These are phyloP conservation scores for Quercus aquifolioides DNA, from an alignment of 306 rosid genomes.

Conservation along the genomic window DNA sequence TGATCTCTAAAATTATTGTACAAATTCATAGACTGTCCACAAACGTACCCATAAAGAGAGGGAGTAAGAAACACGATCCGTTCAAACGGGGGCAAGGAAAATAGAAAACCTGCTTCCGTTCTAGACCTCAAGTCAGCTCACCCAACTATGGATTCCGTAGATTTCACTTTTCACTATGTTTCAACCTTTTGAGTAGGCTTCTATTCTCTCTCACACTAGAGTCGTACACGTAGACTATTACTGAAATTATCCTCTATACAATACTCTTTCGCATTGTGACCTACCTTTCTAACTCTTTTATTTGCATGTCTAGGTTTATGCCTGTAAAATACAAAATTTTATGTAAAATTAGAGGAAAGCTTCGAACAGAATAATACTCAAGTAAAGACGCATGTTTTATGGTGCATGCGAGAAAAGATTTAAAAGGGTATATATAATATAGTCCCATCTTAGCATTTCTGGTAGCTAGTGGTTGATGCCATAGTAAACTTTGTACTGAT, in stretches of 20 bases:
- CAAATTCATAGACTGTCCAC: background rate
- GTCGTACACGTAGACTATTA: background rate
- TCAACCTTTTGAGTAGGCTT: background rate
- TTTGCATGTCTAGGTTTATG: background rate
- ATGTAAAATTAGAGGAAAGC: no score
- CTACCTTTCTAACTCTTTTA: background rate
- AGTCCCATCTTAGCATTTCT: no score
- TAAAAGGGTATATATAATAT: no score
- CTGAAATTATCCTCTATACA: background rate
- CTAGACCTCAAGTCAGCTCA: background rate
- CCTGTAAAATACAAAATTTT: no score
- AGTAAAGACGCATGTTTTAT: no score
- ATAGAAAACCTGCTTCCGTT: background rate
- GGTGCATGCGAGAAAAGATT: no score
- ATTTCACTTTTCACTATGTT: background rate
- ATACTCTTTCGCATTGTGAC: background rate
- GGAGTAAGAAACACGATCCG: conserved; percentile 47
- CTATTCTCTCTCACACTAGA: background rate
- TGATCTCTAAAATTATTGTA: no score
- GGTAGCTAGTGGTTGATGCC: background rate
- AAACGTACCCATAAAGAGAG: conserved; percentile 28
- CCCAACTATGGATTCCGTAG: background rate
- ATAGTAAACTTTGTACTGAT: background rate
- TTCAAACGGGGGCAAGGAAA: conserved; percentile 37
- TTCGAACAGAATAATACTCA: no score